Base-by-base conservation (phyloP, 208 protist genomes). In the Leishmania martiniquensis region DNA sequence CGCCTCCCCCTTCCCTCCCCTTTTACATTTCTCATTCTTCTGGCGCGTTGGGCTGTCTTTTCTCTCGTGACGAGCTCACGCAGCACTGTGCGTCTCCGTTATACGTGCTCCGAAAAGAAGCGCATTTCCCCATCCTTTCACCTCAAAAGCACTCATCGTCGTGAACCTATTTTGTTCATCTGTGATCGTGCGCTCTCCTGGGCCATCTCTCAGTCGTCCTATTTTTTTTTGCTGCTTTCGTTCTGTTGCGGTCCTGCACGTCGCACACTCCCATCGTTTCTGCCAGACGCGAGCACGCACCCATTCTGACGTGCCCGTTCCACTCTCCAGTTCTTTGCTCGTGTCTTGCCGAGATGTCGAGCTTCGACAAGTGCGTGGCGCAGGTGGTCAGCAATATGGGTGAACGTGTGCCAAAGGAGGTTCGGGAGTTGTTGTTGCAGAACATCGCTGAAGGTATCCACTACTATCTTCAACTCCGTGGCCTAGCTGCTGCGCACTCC, bases 331-430 rank as follows among this genome's bases (percentile, higher is more conserved):
- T 5, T 6, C 2, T 29, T 25, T n/a, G 59, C 7, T 65, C 59
- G 47, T 37, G 17, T 47, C 25, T 13, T 51, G 47, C 51, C 25
- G 10, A 12, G 32, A 94, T 96, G 92, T 96, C 92, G n/a, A 42
- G 74, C 17, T 94, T 96, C 76, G 92, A 94, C 81, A 93, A 93
- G 69, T 67, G 84, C 39, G 88, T 93, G 1, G 84, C 82, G 7
- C 45, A 90, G 62, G 89, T 91, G 88, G 49, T 94, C 55, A 84
- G 73, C 65, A 71, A 70, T 37, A 72, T 87, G 25, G 77, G 76
- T 34, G 79, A 75, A 51, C 55, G 12, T 2, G 57, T 92, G 34
- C 44, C 86, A 7, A 76, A 75, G n/a, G 68, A 78, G n/a, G 81
- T 60, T 7, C 87, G 91, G 42, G 69, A 83, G 52, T 49, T 81